A percentile compares a stretch with the other conserved stretches of the same genome.
Evolutionary conservation across 768 basidiomycete genomes (phyloP).

Genomic region (Hypsizygus marmoreus): DNA sequence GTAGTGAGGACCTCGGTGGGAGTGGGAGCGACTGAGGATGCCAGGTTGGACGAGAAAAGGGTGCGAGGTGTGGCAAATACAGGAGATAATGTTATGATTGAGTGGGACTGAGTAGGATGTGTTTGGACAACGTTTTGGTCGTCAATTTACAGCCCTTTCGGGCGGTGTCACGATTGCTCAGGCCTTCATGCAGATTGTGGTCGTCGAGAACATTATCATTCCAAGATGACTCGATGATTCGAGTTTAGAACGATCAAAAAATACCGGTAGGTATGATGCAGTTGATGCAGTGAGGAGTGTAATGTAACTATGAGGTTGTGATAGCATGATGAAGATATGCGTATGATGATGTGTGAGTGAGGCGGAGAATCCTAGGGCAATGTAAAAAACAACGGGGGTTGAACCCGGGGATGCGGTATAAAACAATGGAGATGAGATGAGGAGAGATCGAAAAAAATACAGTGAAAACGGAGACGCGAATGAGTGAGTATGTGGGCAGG

Average conservation of each 20-base stretch:
- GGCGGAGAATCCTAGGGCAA: conserved; percentile 26
- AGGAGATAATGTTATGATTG: no score
- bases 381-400: conserved; percentile 71
- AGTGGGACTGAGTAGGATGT: no score
- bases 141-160: no score
- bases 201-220: no score
- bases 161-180: no score
- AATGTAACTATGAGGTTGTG: conserved; percentile 16
- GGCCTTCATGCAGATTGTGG: no score
- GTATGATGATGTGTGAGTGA: conserved; percentile 17
- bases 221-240: conserved; percentile 23
- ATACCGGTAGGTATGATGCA: conserved; percentile 43
- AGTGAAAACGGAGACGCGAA: conserved; percentile 13
- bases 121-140: no score
- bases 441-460: conserved; percentile 14
- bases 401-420: conserved; percentile 62
- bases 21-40: no score
- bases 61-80: no score
- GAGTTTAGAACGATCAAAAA: conserved; percentile 3
- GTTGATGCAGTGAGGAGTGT: conserved; percentile 54
- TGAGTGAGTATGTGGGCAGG: conserved; percentile 11
- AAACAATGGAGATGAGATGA: conserved; percentile 28
- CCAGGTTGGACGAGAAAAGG: no score
- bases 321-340: conserved; percentile 19
- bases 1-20: no score